Evolutionary conservation across 495 filamentous ascomycete genomes (phyloP).

Genomic region (Aspergillus bertholletiae): DNA sequence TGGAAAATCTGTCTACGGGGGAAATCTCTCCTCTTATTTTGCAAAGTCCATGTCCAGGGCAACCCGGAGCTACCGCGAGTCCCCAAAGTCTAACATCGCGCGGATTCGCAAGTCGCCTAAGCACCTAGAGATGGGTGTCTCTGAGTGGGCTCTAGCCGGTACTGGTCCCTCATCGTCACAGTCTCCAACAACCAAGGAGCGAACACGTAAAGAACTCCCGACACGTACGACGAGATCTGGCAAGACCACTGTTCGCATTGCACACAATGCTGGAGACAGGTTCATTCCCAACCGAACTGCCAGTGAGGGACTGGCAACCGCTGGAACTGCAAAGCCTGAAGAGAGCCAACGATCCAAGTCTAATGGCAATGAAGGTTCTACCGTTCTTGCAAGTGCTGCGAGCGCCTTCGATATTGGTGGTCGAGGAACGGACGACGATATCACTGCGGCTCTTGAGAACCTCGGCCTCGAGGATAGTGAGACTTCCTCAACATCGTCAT

Average conservation of each 20-base stretch:
- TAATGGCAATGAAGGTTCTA: constrained; percentile 63
- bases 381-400: constrained; percentile 65
- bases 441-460: constrained; percentile 72
- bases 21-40: constrained; percentile 72
- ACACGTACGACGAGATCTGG: constrained; percentile 56
- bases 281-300: constrained; percentile 93
- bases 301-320: constrained; percentile 81
- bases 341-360: constrained; percentile 68
- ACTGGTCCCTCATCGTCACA: constrained; percentile 65
- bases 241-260: constrained; percentile 70
- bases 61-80: constrained; percentile 55
- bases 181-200: constrained; percentile 67
- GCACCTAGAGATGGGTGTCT: constrained; percentile 87
- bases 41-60: constrained; percentile 46
- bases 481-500: constrained; percentile 22
- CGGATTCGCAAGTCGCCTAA: constrained; percentile 62
- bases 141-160: constrained; percentile 86
- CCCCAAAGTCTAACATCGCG: constrained; percentile 94
- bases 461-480: constrained; percentile 68
- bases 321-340: constrained; percentile 75
- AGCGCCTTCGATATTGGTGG: constrained; percentile 62
- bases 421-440: constrained; percentile 67
- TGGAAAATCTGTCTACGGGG: constrained; percentile 65
- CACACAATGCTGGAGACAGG: constrained; percentile 76
- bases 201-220: constrained; percentile 58